Conservation (phyloP, 1,284 basidiomycete species). For the Dichomitus squalens region DNA sequence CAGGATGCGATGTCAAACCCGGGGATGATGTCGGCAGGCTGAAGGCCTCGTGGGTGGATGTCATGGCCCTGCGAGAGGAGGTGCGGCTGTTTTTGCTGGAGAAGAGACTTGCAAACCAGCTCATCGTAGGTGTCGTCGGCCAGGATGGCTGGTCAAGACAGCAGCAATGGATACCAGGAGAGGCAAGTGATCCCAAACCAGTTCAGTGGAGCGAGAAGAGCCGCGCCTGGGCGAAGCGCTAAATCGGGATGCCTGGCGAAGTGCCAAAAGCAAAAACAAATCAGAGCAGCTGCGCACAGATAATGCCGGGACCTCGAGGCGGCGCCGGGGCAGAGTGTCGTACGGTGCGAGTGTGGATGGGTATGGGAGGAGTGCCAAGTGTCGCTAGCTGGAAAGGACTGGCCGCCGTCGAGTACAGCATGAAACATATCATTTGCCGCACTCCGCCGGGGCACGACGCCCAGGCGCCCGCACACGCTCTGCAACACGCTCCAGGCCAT, state of each 20-base stretch:
- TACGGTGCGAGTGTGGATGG: conserved; percentile 5
- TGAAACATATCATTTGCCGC: conserved; percentile 21
- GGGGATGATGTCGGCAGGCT: conserved; percentile 75
- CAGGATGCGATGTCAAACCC: conserved; percentile 51
- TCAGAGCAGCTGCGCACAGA: conserved; percentile 3
- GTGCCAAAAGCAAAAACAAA: conserved; percentile 9
- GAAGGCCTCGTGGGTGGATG: conserved; percentile 77
- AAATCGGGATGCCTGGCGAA: conserved; percentile 8
- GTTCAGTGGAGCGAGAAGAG: conserved; percentile 21
- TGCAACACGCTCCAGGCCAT: too few species aligned
- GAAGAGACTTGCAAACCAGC: conserved; percentile 72
- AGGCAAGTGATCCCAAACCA: conserved; percentile 9
- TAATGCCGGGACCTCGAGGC: neutral
- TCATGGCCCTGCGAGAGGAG: conserved; percentile 60
- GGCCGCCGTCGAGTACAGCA: neutral
- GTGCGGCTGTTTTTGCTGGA: conserved; percentile 47
- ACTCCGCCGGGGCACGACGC: neutral
- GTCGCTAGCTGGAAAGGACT: conserved; percentile 6
- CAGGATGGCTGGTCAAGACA: conserved; percentile 6
- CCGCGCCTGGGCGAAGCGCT: conserved; percentile 19
- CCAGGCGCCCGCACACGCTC: neutral
- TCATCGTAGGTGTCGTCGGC: conserved; percentile 45
- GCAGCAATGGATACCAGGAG: neutral
- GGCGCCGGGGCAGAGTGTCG: neutral
- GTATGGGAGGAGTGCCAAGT: conserved; percentile 5